phyloP scores from a whole-genome alignment of 257 asterid species.

The Solanum clarkiae region DNA sequence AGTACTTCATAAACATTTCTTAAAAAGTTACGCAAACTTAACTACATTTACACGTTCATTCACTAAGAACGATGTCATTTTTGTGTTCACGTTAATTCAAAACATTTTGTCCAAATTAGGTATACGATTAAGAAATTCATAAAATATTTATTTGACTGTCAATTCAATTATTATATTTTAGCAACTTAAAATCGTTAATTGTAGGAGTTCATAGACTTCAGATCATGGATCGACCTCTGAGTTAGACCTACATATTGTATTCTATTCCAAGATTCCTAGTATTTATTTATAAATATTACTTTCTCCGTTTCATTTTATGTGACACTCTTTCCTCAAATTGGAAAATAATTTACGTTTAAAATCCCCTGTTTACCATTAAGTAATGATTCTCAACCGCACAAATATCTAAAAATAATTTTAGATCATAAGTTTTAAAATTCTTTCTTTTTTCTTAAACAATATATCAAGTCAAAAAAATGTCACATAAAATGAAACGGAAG shows the following conservation, averaged over 20 bases:
- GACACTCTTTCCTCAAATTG: too few relatives aligned
- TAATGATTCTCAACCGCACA: too few relatives aligned
- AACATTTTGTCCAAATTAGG: not conserved
- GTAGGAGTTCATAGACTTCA: not conserved
- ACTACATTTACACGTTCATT: too few relatives aligned
- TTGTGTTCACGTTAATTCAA: not conserved
- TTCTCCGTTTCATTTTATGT: too few relatives aligned
- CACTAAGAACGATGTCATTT: not conserved
- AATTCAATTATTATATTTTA: not conserved
- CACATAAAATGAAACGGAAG: too few relatives aligned
- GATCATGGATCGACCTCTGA: not conserved
- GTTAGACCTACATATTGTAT: not conserved
- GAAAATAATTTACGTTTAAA: too few relatives aligned
- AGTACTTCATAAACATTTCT: too few relatives aligned
- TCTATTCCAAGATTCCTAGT: not conserved
- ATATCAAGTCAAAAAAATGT: too few relatives aligned
- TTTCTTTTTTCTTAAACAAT: too few relatives aligned
- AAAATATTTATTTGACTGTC: not conserved
- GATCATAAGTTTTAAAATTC: too few relatives aligned
- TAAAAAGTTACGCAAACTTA: not conserved
- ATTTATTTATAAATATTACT: not conserved
- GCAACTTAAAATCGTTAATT: not conserved
- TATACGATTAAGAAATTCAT: not conserved
- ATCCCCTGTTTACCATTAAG: too few relatives aligned
- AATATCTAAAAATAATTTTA: too few relatives aligned